Evolutionary conservation across 2,329 filamentous ascomycete genomes (phyloP), one percentile per base, ranked within the genome.

Genomic region (Fusarium concolor): DNA sequence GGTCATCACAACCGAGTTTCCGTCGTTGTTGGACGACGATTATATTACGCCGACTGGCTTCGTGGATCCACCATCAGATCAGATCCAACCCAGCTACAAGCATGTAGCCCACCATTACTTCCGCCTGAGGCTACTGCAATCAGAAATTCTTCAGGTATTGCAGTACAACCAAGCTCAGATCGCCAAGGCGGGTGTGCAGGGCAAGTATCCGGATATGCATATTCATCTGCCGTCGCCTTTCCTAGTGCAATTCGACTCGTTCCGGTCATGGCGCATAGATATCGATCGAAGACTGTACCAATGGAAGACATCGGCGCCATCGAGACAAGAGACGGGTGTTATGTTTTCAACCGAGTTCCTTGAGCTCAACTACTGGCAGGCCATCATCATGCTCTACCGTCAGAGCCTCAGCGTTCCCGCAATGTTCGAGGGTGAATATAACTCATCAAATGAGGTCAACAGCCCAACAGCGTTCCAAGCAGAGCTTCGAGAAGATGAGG

Each of bases 341-440:
- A 89, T 89, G 6, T 98, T 98, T 77, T 94, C 92, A 1, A 89
- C 92, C 2, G 91, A 97, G 56, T 97, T 98, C 73, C 81, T 97
- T 6, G 93, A 97, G 73, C 85, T 98, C 63, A 98, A 98, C 78
- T 98, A 98, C 79, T 98, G 95, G 94, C 95, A 97, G 77, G 93
- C 94, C 5, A 90, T 98, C 63, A 96, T 97, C 70, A 94, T 97
- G 90, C 86, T 98, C 20, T 98, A 98, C 77, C 86, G 95, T 56
- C 95, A 97, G 78, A 96, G 94, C 77, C 80, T 97, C 64, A 91
- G 92, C 47, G 92, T 97, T 18, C 95, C 95, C 1, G 88, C 91
- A 39, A 89, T 94, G 74, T 89, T 98, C 59, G 93, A 94, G 54
- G 89, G 89, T 54, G 95, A 97, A 79, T 89, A 89, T 71, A 86